Conservation (phyloP, 1,284 basidiomycete species). For the Trichosporon faecale region DNA sequence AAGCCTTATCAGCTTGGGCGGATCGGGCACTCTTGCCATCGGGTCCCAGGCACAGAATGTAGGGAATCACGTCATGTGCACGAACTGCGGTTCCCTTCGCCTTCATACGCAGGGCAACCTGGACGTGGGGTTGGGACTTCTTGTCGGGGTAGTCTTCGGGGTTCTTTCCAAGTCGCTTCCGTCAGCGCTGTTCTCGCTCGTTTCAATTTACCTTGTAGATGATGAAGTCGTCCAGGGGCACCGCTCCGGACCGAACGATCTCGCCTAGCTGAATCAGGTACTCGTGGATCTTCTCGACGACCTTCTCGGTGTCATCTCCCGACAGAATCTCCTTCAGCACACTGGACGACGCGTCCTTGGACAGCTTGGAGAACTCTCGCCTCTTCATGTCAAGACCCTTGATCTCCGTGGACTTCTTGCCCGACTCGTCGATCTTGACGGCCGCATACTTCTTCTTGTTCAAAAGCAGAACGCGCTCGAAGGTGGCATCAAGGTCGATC, state of each 20-base stretch:
- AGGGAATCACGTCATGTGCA: constrained; percentile 90
- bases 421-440: constrained; percentile 80
- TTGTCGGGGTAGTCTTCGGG: constrained; percentile 95
- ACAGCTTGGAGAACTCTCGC: constrained; percentile 87
- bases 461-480: constrained; percentile 84
- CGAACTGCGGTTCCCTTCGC: constrained; percentile 73
- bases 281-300: constrained; percentile 89
- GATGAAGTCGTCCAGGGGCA: constrained; percentile 88
- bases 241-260: constrained; percentile 70
- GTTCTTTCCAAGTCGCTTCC: constrained; percentile 83
- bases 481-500: constrained; percentile 93
- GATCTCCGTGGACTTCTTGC: constrained; percentile 75
- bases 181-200: constrained; percentile 7
- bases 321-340: constrained; percentile 88
- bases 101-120: constrained; percentile 91
- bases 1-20: constrained; percentile 84
- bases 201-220: constrained; percentile 70
- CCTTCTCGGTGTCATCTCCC: constrained; percentile 83
- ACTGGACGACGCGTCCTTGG: constrained; percentile 86
- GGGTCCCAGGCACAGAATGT: constrained; percentile 83
- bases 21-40: constrained; percentile 70
- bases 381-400: constrained; percentile 99
- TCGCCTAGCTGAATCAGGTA: constrained; percentile 73
- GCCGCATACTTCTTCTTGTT: constrained; percentile 99
- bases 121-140: constrained; percentile 93